phyloP scores from a whole-genome alignment of 768 basidiomycete genomes.

The Trametes sanguinea region DNA sequence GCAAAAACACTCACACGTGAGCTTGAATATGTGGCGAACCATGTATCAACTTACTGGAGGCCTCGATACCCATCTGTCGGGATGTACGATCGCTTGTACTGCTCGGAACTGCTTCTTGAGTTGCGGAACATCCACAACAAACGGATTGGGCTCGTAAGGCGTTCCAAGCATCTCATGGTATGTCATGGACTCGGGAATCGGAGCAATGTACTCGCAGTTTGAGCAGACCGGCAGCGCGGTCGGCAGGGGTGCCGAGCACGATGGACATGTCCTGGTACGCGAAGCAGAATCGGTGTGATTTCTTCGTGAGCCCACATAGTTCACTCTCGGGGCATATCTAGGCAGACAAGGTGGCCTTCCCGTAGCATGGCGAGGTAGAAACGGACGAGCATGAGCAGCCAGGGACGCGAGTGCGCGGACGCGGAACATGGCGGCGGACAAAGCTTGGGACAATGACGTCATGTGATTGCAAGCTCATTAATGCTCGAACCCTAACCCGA shows the following conservation, averaged over 20 bases:
- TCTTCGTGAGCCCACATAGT: neutral
- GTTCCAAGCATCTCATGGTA: constrained; percentile 74
- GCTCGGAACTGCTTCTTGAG: constrained; percentile 68
- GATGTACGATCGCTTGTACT: constrained; percentile 80
- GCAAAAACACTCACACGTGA: neutral
- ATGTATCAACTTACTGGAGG: constrained; percentile 39
- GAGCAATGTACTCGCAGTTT: constrained; percentile 67
- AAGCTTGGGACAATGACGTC: constrained; percentile 26
- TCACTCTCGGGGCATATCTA: neutral
- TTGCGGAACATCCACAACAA: constrained; percentile 59
- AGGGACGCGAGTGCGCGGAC: constrained; percentile 14
- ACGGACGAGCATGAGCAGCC: neutral
- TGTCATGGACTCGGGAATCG: constrained; percentile 53
- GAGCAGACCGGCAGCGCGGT: constrained; percentile 74
- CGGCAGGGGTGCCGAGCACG: constrained; percentile 60
- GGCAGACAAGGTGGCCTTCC: neutral
- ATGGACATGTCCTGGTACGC: constrained; percentile 48
- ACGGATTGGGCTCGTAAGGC: constrained; percentile 64
- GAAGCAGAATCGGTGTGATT: neutral
- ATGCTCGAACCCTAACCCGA: constrained; percentile 17
- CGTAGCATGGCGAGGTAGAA: neutral
- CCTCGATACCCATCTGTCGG: constrained; percentile 72
- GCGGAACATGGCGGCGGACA: constrained; percentile 27
- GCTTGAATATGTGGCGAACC: too few species aligned
- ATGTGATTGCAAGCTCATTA: constrained; percentile 14